These are phyloP conservation scores for Emmonsia crescens DNA, from an alignment of 2,329 filamentous ascomycete species.

Conservation along the genomic window DNA sequence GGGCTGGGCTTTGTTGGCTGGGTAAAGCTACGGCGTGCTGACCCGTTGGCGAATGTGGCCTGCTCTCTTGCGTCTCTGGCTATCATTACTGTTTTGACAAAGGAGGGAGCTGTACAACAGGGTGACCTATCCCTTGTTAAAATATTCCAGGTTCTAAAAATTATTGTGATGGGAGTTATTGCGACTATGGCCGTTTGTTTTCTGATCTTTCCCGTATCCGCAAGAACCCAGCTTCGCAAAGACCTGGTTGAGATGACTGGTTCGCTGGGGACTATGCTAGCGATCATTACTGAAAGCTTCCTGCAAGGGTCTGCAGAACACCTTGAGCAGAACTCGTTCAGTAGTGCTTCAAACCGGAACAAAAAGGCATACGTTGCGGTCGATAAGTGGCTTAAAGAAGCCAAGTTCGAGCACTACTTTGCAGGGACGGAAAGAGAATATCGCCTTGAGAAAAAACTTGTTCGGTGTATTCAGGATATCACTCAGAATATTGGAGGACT, in stretches of 20 bases:
- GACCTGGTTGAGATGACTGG: conserved; percentile 65
- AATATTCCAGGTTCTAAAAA: conserved; percentile 70
- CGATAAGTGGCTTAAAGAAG: conserved; percentile 68
- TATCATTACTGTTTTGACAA: conserved; percentile 81
- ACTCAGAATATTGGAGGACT: conserved; percentile 84
- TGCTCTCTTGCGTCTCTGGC: conserved; percentile 79
- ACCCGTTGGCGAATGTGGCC: conserved; percentile 71
- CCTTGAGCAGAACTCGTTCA: conserved; percentile 55
- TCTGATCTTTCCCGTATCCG: conserved; percentile 66
- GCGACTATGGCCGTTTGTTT: conserved; percentile 66
- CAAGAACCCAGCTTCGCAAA: conserved; percentile 59
- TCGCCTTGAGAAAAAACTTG: conserved; percentile 63
- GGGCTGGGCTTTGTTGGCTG: conserved; percentile 80
- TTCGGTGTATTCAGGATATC: conserved; percentile 73
- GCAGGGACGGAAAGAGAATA: conserved; percentile 71
- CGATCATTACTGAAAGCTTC: conserved; percentile 71
- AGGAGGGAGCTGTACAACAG: conserved; percentile 76
- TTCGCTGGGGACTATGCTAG: conserved; percentile 68
- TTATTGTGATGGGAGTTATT: conserved; percentile 67
- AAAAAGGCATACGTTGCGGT: conserved; percentile 58
- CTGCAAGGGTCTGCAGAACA: conserved; percentile 73
- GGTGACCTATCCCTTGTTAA: conserved; percentile 73
- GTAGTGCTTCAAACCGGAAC: conserved; percentile 52
- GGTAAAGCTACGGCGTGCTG: conserved; percentile 69
- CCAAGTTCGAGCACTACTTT: conserved; percentile 80